phyloP scores from a whole-genome alignment of 73 alveolate species.

The Blepharisma japonicum region DNA sequence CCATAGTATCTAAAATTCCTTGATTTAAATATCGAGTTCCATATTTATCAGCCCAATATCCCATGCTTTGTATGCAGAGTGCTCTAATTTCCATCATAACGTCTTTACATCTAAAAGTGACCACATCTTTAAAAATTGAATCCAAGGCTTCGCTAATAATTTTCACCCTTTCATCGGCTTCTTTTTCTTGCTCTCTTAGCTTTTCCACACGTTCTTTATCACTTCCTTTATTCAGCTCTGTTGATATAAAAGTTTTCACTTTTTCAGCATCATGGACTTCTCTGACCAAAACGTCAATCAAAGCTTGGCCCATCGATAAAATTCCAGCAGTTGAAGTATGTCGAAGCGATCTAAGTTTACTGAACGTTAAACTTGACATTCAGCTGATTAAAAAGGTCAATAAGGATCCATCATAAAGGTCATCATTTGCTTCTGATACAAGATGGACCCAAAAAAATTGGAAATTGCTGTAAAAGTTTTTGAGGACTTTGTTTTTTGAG shows the following conservation, averaged over 20 bases:
- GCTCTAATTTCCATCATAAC: constrained; percentile 8
- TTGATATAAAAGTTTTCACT: constrained; percentile 17
- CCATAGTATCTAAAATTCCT: not conserved
- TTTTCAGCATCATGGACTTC: not conserved
- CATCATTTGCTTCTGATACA: constrained; percentile 4
- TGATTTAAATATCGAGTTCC: not conserved
- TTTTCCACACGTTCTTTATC: not conserved
- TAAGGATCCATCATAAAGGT: not conserved
- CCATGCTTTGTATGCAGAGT: not conserved
- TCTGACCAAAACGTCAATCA: constrained; percentile 7
- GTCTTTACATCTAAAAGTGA: not conserved
- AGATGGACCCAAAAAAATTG: constrained; percentile 10
- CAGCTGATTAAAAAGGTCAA: constrained; percentile 19
- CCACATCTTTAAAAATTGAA: not conserved
- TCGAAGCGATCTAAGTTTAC: not conserved
- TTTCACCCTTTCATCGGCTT: not conserved
- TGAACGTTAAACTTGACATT: constrained; percentile 16
- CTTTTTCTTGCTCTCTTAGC: constrained; percentile 18
- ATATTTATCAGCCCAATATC: not conserved
- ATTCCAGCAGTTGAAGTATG: constrained; percentile 20
- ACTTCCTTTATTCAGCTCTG: not conserved
- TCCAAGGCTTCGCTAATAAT: not conserved
- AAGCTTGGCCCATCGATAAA: constrained; percentile 2
- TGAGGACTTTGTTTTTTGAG: not conserved
- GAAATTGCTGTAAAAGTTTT: not conserved